Base-by-base conservation (phyloP, 2,329 filamentous ascomycete species). In the Pestalotiopsis sp. region DNA sequence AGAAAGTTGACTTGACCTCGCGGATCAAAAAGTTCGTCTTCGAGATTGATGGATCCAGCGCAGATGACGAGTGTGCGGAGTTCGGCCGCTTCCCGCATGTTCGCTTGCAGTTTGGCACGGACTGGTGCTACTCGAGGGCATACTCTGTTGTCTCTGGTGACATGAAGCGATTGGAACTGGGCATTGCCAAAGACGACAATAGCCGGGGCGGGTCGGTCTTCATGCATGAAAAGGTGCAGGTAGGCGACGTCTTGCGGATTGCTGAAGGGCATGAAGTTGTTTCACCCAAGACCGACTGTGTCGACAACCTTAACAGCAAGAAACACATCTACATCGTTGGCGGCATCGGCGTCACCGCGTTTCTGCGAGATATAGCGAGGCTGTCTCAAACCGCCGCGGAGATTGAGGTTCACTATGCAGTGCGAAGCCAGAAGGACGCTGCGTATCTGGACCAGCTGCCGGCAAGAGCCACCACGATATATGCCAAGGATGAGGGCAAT, bases 131-230 rank as follows among this genome's bases (percentile, higher is more conserved):
- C 20, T 84, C 75, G 9, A 70, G 77, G 27, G 76, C 87, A 0
- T 92, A 92, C 71, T 91, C 89, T 0, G 80, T 92, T 9, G 85
- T 91, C 0, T 80, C 81, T 1, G 87, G 86, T 0, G 81, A 84
- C 66, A 80, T 80, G 31, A 80, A 81, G 45, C 78, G 78, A 1
- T 87, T 92, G 70, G 83, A 86, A 73, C 78, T 92, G 0, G 90
- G 88, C 17, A 81, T 92, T n/a, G 84, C 88, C 2, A 83, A 87
- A 3, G 87, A 87, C 12, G 80, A 83, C 4, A 76, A 82, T 1
- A 88, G 86, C 67, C 84, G 89, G 2, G 89, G 90, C 11, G 90
- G 88, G 0, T 92, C 90, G 0, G 76, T 77, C 20, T 91, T 86
- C 72, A 76, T 92, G 0, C 89, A 92, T 73, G 79, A 87, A 9